These are phyloP conservation scores for Brassica rapa DNA, from an alignment of 345 rosid species.

Conservation along the genomic window DNA sequence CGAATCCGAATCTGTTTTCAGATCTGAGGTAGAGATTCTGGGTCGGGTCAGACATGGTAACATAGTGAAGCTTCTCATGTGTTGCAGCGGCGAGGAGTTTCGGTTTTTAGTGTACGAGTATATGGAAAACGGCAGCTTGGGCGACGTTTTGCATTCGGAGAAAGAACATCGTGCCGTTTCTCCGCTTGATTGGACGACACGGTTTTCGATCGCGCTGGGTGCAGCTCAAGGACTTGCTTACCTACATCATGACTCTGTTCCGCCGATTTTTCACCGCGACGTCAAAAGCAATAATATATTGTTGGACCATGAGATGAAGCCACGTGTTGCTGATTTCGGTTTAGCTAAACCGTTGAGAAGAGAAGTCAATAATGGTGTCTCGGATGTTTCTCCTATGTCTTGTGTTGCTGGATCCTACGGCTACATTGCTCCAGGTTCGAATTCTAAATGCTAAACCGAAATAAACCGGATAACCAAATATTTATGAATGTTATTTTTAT, in stretches of 20 bases:
- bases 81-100: constrained; percentile 50
- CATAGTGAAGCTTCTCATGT: constrained; percentile 60
- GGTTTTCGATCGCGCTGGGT: constrained; percentile 58
- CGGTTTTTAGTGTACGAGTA: constrained; percentile 62
- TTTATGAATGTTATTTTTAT: not conserved
- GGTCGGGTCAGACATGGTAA: constrained; percentile 67
- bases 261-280: constrained; percentile 74
- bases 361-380: constrained; percentile 16
- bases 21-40: constrained; percentile 60
- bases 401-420: constrained; percentile 71
- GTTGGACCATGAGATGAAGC: constrained; percentile 59
- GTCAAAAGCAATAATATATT: constrained; percentile 78
- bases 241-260: constrained; percentile 70
- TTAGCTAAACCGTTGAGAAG: constrained; percentile 60
- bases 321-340: constrained; percentile 79
- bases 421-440: constrained; percentile 76
- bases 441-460: not conserved
- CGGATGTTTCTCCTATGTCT: constrained; percentile 44
- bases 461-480: not conserved
- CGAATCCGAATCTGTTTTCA: constrained; percentile 31
- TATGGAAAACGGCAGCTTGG: constrained; percentile 79
- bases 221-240: constrained; percentile 73
- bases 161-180: constrained; percentile 35
- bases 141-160: constrained; percentile 59
- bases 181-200: constrained; percentile 49